phyloP scores from a whole-genome alignment of 306 rosid species.

The Quercus dentata region DNA sequence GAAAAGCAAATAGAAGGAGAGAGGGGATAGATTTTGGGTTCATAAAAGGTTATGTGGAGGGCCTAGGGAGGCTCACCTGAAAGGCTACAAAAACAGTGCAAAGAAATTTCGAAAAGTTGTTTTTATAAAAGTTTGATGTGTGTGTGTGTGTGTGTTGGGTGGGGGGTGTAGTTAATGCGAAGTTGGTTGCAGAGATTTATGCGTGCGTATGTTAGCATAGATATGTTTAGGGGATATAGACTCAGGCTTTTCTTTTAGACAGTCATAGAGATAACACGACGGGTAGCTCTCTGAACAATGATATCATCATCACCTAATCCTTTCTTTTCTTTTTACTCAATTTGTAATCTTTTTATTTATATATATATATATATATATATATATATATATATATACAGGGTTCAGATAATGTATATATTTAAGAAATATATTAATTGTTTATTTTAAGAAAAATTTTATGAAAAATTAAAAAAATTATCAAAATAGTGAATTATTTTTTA shows the following conservation, averaged over 20 bases:
- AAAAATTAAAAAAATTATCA: not conserved
- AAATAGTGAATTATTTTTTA: not conserved
- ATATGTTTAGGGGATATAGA: not conserved
- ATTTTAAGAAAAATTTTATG: rapidly evolving
- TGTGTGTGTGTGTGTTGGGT: not conserved
- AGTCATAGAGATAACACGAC: constrained; percentile 2
- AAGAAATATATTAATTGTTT: rapidly evolving
- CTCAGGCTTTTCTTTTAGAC: not conserved
- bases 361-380: too few relatives aligned
- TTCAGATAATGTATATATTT: too few relatives aligned
- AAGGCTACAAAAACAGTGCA: not conserved
- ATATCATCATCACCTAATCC: constrained; percentile 11
- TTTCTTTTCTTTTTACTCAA: not conserved
- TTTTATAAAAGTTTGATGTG: not conserved
- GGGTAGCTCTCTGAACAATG: not conserved
- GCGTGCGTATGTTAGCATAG: constrained; percentile 41
- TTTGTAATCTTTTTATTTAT: not conserved
- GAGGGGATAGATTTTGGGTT: not conserved
- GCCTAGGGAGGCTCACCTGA: constrained; percentile 18
- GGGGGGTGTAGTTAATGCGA: constrained; percentile 21
- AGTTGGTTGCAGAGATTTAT: constrained; percentile 27
- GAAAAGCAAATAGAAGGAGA: not conserved
- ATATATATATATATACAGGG: too few relatives aligned
- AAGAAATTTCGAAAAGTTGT: not conserved
- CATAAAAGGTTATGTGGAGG: not conserved